A percentile compares a stretch with the other conserved stretches of the same genome.
Evolutionary conservation across 306 rosid species (phyloP).

Genomic region (Mimosa pudica): DNA sequence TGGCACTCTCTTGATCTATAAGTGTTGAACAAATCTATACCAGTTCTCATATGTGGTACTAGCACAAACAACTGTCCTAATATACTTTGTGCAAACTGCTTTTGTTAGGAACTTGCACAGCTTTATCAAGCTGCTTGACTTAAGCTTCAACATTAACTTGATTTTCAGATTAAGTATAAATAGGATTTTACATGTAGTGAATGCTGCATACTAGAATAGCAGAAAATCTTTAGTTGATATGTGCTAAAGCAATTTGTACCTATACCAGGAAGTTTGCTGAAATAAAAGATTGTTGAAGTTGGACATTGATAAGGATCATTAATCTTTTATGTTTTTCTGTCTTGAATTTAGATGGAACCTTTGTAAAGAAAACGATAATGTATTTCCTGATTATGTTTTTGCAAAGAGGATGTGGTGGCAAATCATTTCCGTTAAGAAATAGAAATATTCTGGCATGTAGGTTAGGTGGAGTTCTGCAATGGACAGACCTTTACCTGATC

Average conservation of each 20-base stretch:
- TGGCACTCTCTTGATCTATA: background rate
- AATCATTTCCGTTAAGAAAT: slow-evolving; percentile 29
- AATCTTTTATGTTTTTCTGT: background rate
- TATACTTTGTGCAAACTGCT: background rate
- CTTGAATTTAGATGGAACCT: background rate
- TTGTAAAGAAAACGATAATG: background rate
- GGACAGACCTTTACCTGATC: slow-evolving; percentile 67
- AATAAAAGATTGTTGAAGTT: slow-evolving; percentile 20
- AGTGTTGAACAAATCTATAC: background rate
- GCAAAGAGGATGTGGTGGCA: slow-evolving; percentile 3
- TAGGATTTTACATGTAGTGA: background rate
- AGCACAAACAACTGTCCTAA: background rate
- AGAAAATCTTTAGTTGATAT: background rate
- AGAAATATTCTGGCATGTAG: slow-evolving; percentile 42
- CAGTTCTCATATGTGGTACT: background rate
- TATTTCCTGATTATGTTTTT: background rate
- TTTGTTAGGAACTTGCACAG: background rate
- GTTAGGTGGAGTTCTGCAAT: slow-evolving; percentile 83
- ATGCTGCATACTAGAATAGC: background rate
- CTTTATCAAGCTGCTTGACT: background rate
- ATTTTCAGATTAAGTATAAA: background rate
- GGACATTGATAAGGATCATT: slow-evolving; percentile 5
- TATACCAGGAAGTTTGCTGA: background rate
- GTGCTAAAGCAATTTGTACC: background rate
- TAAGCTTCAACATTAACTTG: background rate